These are phyloP conservation scores for Talaromyces liani DNA, from an alignment of 495 filamentous ascomycete genomes.

Conservation along the genomic window DNA sequence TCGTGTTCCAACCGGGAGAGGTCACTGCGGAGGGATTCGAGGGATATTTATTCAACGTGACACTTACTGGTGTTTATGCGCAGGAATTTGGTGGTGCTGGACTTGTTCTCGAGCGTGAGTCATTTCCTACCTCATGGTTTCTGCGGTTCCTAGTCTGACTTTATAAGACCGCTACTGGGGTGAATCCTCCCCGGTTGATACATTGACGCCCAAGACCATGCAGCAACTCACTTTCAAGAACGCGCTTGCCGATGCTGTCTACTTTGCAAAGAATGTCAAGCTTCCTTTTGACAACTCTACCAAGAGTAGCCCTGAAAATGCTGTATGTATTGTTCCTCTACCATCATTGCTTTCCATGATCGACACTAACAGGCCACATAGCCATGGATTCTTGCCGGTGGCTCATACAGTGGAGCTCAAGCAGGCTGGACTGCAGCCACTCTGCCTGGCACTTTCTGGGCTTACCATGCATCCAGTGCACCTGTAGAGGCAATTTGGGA, in stretches of 20 bases:
- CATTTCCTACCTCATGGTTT: not conserved
- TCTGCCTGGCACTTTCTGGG: constrained; percentile 60
- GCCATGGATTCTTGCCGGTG: constrained; percentile 58
- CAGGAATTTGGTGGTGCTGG: constrained; percentile 49
- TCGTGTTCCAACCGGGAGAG: constrained; percentile 56
- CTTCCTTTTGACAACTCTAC: constrained; percentile 49
- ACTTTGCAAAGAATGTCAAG: constrained; percentile 53
- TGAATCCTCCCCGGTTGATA: constrained; percentile 49
- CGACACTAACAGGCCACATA: not conserved
- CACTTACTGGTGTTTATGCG: constrained; percentile 44
- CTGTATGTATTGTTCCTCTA: constrained; percentile 21
- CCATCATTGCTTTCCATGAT: not conserved
- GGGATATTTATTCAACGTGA: constrained; percentile 42
- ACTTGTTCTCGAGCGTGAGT: constrained; percentile 49
- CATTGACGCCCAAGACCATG: constrained; percentile 48
- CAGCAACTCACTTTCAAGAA: constrained; percentile 57
- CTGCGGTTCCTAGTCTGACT: not conserved
- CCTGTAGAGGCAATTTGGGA: constrained; percentile 56
- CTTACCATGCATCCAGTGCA: constrained; percentile 56
- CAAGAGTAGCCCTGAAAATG: constrained; percentile 44
- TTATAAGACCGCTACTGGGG: constrained; percentile 52
- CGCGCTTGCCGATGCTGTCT: constrained; percentile 51
- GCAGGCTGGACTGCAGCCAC: constrained; percentile 53
- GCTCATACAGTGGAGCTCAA: constrained; percentile 59
- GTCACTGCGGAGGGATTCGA: constrained; percentile 39